Base-by-base conservation (phyloP, 2,329 filamentous ascomycete genomes). In the Cladosporium sp. region DNA sequence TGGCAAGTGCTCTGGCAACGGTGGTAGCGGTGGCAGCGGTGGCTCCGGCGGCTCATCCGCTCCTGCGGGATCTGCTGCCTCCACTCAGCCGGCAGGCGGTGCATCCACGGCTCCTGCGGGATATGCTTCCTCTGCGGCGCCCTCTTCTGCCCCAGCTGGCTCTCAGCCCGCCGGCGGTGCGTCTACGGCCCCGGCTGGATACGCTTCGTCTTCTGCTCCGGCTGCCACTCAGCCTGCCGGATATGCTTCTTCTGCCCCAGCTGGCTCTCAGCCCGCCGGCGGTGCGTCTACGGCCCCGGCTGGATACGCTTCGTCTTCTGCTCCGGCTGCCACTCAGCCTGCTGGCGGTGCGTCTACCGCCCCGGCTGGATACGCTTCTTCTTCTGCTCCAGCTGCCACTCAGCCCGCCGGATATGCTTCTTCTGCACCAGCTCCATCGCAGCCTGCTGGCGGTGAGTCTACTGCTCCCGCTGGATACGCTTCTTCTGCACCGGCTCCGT, bases 1-100 rank as follows among this genome's bases (percentile, higher is more conserved):
- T 14, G 60, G 60, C 28, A 56, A 61, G 46, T 62, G 60, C 52
- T 32, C 49, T 14, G 32, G 48, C 45, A 56, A 37, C 28, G 38
- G 46, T 34, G 18, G 40, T 11, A 22, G n/a, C 13, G 34, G 35
- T 31, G 32, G 31, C 16, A 18, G 9, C 11, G 40, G 16, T 22
- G 10, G 10, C 6, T 8, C 10, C 9, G 43, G 45, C 33, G 42
- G 41, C 34, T 43, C 52, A 33, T 49, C 46, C 13, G 31, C 37
- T 38, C 13, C 46, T 10, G 32, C 41, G 14, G n/a, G 19, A 7
- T n/a, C 41, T n/a, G 33, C 32, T 11, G 33, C 48, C 34, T 43
- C 42, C 19, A 38, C 33, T 7, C 9, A 41, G 31, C 41, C 49
- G 40, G 16, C 43, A 13, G 41, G 19, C 16, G 34, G 38, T 14